Base-by-base conservation (phyloP, 106 monocot genomes). In the Apostasia shenzhenica region DNA sequence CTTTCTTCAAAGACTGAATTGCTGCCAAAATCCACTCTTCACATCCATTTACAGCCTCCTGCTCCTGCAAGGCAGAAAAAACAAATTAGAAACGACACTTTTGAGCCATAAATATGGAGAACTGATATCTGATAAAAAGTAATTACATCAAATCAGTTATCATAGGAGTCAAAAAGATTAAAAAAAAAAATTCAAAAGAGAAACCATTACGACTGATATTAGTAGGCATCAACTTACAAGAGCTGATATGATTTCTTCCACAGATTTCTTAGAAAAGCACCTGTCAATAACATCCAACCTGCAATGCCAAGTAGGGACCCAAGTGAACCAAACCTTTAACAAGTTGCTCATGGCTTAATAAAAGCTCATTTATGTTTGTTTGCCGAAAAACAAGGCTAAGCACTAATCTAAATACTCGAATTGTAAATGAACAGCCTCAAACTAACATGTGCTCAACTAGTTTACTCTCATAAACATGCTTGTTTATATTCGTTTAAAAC, bases 211-310 rank as follows among this genome's bases (percentile, higher is more conserved):
- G 14, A 26, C 26, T 40, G 42, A 61, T 8, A 61, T 43, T 2
- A 10, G 38, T 14, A 54, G 1, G 1, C 2, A 50, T 54, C 46
- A 80, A 89, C 95, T 89, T 84, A 95, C 95, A 76, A 92, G 84
- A 69, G 91, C 79, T 76, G 14, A 73, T 64, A 88, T 63, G 48
- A 95, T 95, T 64, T 92, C 89, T 84, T 95, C 95, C 45, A 95
- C 89, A 14, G 91, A 82, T 53, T 71, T 71, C 75, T 86, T 92
- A 41, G 84, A 95, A 69, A 95, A 95, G 75, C 95, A 95, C 48
- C 70, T 86, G 65, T 92, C 72, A 67, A 95, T 77, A 54, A 89
- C 75, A 57, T 95, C 91, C 84, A 95, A 77, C 63, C 95, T 95
- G 67, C 59, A 80, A 61, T 6, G 63, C 55, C 50, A 60, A 42